phyloP scores from a whole-genome alignment of 371 early-diverging fungal genomes.

The Blastocladiella emersonii region DNA sequence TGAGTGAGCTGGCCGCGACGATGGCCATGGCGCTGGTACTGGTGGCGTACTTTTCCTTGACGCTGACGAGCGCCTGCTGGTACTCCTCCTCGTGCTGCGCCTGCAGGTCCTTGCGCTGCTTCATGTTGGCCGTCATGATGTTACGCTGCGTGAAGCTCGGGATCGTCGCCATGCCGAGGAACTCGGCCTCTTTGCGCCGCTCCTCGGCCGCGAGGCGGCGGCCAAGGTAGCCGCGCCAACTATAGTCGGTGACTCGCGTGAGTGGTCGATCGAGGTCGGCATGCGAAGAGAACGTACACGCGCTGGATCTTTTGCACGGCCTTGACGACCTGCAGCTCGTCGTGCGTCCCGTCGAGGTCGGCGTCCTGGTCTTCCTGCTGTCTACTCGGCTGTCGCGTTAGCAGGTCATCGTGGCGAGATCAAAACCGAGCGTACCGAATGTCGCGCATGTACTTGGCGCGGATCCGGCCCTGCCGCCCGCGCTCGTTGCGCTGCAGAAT shows the following conservation, averaged over 20 bases:
- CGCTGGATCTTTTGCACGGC: slow-evolving; percentile 33
- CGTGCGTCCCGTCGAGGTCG: slow-evolving; percentile 27
- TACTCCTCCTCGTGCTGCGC: slow-evolving; percentile 40
- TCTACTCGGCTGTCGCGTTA: slow-evolving; percentile 8
- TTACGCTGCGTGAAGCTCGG: not conserved
- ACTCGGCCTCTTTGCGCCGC: not conserved
- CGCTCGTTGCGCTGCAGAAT: slow-evolving; percentile 35
- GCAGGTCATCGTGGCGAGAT: not conserved
- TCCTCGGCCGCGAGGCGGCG: not conserved
- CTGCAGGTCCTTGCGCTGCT: slow-evolving; percentile 29
- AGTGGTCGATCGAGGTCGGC: too few relatives aligned
- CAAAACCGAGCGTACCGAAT: slow-evolving; percentile 18
- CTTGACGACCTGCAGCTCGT: slow-evolving; percentile 26
- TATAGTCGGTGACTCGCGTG: not conserved
- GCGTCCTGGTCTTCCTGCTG: slow-evolving; percentile 32
- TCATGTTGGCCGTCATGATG: slow-evolving; percentile 17
- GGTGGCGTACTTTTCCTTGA: slow-evolving; percentile 36
- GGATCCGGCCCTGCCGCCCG: slow-evolving; percentile 31
- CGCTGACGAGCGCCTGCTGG: slow-evolving; percentile 34
- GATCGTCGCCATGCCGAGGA: not conserved
- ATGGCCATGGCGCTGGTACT: not conserved
- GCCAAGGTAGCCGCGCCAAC: not conserved
- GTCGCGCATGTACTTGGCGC: slow-evolving; percentile 43
- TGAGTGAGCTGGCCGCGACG: not conserved
- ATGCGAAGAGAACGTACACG: slow-evolving; percentile 16